Evolutionary conservation across 257 asterid genomes (phyloP).

Genomic region (Craterostigma plantagineum): DNA sequence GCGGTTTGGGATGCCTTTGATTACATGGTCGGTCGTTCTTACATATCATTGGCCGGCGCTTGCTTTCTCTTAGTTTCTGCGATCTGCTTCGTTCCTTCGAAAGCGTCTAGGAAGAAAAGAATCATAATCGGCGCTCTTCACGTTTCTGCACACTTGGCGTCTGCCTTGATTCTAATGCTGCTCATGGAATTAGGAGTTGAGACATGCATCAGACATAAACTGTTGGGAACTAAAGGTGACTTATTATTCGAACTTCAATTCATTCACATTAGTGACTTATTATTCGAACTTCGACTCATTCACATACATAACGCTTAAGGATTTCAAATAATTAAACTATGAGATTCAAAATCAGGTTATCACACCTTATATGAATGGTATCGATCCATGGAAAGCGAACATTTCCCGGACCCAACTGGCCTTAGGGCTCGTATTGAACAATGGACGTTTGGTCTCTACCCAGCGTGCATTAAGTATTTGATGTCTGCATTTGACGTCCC

Average conservation of each 20-base stretch:
- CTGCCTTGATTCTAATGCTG: constrained; percentile 86
- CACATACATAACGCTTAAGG: too few species aligned
- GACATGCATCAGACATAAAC: constrained; percentile 71
- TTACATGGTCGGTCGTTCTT: constrained; percentile 62
- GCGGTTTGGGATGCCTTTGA: constrained; percentile 75
- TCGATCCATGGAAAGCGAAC: constrained; percentile 73
- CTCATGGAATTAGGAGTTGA: constrained; percentile 86
- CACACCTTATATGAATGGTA: constrained; percentile 94
- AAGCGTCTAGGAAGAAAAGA: constrained; percentile 60
- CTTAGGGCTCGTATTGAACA: constrained; percentile 84
- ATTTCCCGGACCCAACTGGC: constrained; percentile 97
- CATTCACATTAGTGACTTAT: too few species aligned
- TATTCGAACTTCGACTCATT: too few species aligned
- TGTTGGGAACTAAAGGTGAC: constrained; percentile 82
- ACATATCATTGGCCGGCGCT: constrained; percentile 68
- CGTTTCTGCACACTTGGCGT: constrained; percentile 76
- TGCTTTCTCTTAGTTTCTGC: constrained; percentile 46
- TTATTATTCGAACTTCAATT: not conserved
- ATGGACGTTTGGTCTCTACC: constrained; percentile 97
- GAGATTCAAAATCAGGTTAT: constrained; percentile 32
- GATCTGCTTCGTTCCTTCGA: constrained; percentile 71
- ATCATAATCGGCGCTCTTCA: constrained; percentile 67
- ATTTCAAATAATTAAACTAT: too few species aligned
- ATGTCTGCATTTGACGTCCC: constrained; percentile 98
- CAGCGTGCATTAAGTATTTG: constrained; percentile 92